Base-by-base conservation (phyloP, 2,329 filamentous ascomycete genomes). In the Rhinocladiella mackenziei region DNA sequence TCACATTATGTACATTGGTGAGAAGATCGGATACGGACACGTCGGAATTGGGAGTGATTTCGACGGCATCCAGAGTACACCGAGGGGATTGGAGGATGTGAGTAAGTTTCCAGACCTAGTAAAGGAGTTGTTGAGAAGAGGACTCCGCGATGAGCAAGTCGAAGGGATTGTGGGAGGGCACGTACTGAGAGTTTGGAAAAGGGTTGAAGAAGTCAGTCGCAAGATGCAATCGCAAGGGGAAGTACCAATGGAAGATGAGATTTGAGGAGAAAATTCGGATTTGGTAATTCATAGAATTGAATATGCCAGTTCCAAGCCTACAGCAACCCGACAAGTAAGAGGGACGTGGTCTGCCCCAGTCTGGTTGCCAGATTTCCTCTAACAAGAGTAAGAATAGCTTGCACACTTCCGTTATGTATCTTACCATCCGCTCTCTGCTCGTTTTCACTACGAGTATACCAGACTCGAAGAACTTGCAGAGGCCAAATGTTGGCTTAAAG, bases 31-130 rank as follows among this genome's bases (percentile, higher is more conserved):
- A 2, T 96, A 84, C 56, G 84, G 89, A 26, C 78, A 95, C 61
- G 87, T 96, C 9, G 91, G 89, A 0, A 66, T 96, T 11, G 91
- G 91, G 0, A 89, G 84, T 37, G 91, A 96, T 63, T 95, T 89
- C 62, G 89, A 96, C 62, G 91, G 80, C 1, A 69, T 69, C 30
- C 52, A 47, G 5, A 32, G 22, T 1, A 80, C 80, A 2, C 88
- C 89, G 0, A 62, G 70, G 39, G 89, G 89, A 0, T 65, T 96
- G 34, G 86, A 92, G 30, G 88, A 95, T 63, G 88, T 95, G 7
- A 81, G 80, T 35, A 87, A 86, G 60, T 94, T 83, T 58, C 89
- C 89, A 0, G 78, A 82, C 43, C 66, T 96, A 31, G 77, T 95
- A 5, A 80, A 78, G 5, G 85, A 88, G 64, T 65, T 96, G 45